A percentile compares a stretch with the other conserved stretches of the same genome.
phyloP scores from a whole-genome alignment of 495 filamentous ascomycete species.

The Lasiosphaeria hispida region DNA sequence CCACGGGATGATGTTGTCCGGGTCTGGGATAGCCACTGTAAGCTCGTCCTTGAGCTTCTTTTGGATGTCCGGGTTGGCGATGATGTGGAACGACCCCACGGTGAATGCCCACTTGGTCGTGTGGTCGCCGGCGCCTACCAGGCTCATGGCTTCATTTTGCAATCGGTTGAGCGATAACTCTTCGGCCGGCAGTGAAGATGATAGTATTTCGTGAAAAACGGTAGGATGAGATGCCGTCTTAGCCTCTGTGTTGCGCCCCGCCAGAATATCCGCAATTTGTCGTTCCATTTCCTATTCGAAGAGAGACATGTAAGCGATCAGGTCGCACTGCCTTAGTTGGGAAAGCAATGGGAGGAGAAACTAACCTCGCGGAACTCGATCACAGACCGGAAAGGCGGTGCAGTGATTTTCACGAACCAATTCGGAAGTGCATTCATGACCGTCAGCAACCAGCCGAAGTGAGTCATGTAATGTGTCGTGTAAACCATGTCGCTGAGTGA shows the following conservation, averaged over 20 bases:
- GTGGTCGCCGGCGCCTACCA: neutral
- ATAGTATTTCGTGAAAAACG: constrained; percentile 1
- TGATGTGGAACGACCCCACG: neutral
- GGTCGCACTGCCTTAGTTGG: too few relatives aligned
- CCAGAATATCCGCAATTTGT: neutral
- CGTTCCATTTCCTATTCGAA: neutral
- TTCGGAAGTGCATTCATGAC: neutral
- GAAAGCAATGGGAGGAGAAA: too few relatives aligned
- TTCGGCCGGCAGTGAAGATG: neutral
- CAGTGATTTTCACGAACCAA: neutral
- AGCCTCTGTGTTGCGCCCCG: constrained; percentile 1
- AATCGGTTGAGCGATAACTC: neutral
- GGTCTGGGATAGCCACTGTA: neutral
- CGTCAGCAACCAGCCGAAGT: neutral
- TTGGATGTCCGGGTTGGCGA: neutral
- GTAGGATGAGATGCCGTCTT: neutral
- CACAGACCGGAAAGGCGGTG: neutral
- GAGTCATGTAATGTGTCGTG: neutral
- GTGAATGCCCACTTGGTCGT: neutral
- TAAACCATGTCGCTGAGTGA: neutral
- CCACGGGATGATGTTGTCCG: neutral
- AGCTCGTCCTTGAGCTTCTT: neutral
- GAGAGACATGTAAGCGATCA: too few relatives aligned
- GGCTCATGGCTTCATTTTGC: neutral
- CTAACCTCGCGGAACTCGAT: neutral